A percentile compares a stretch with the other conserved stretches of the same genome.
Conservation (phyloP, 371 early-diverging fungal genomes). For the Actinomortierella ambigua region DNA sequence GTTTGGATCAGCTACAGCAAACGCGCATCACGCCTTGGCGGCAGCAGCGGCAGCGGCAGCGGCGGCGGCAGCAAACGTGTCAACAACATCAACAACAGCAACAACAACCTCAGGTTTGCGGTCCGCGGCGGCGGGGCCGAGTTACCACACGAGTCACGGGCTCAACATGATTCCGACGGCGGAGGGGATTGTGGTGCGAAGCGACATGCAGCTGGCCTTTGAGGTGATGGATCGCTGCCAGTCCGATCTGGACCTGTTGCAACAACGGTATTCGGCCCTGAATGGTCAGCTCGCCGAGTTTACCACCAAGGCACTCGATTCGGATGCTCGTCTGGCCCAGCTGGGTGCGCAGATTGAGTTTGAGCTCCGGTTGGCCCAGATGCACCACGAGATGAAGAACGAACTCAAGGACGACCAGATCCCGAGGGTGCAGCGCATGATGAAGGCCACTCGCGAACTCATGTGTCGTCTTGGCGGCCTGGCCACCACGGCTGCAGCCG, state of each 20-base stretch:
- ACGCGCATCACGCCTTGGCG: no score
- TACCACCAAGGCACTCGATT: conserved; percentile 32
- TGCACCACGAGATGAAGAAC: conserved; percentile 39
- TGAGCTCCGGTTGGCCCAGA: conserved; percentile 26
- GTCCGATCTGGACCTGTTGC: conserved; percentile 25
- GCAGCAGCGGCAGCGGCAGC: no score
- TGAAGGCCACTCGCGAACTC: conserved; percentile 36
- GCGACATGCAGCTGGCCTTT: conserved; percentile 43
- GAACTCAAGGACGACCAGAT: conserved; percentile 29
- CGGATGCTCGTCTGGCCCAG: conserved; percentile 35
- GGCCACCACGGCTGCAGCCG: conserved; percentile 35
- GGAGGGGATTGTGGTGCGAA: conserved; percentile 21
- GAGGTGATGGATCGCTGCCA: conserved; percentile 41
- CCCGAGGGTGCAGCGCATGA: conserved; percentile 33
- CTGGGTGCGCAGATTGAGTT: conserved; percentile 38
- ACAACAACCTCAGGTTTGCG: background rate
- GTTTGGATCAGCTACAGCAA: no score
- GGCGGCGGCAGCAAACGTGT: background rate
- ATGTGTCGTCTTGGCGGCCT: conserved; percentile 29
- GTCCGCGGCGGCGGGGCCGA: no score
- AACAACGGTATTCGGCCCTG: conserved; percentile 21
- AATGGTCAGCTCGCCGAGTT: conserved; percentile 15
- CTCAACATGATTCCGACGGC: conserved; percentile 30
- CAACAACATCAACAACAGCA: conserved; percentile 3
- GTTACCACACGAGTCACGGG: conserved; percentile 19